Evolutionary conservation across 2,329 filamentous ascomycete genomes (phyloP), one percentile per base, ranked within the genome.

Genomic region (Grosmannia serpens): DNA sequence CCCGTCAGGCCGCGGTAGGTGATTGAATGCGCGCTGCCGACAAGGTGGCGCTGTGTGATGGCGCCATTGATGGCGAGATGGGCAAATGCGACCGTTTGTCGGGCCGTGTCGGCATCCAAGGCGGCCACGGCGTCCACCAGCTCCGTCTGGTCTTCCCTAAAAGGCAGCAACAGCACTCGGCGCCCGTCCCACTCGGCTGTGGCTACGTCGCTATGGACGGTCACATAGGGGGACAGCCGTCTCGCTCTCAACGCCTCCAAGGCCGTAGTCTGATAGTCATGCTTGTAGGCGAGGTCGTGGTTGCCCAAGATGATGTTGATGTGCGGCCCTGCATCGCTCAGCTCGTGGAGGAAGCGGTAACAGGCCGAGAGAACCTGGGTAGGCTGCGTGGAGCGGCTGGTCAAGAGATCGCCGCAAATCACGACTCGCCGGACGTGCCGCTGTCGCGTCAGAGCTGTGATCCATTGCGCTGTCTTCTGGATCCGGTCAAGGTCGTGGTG

Each of bases 261-360:
- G n/a, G 68, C 67, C 1, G 68, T 65, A 6, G 66, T 69, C 55
- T 61, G 47, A 51, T 68, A 67, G 55, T 69, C 68, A 27, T 63
- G 64, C 20, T 64, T 63, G 60, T 69, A 68, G 26, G 68, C 68
- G 20, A 71, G 63, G 59, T 70, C 69, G 62, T 71, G 69, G 41
- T 71, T 71, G 22, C 69, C 69, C n/a, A 70, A 59, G n/a, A 71
- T 60, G 51, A 71, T 63, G 51, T 71, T 62, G 51, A 70, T 60
- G 55, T 64, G 67, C 1, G 68, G 68, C 22, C 69, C 66, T 20
- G 63, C 61, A 7, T 60, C 55, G 50, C 61, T 63, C 13, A 71
- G 60, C 22, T 65, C 56, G 56, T 63, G 61, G 41, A 71, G 63
- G 59, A 71, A 71, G 51, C 64, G 65, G 58, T 69, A 69, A 24